Conservation (phyloP, 2,329 filamentous ascomycete genomes). For the Colletotrichum euphorbiae region DNA sequence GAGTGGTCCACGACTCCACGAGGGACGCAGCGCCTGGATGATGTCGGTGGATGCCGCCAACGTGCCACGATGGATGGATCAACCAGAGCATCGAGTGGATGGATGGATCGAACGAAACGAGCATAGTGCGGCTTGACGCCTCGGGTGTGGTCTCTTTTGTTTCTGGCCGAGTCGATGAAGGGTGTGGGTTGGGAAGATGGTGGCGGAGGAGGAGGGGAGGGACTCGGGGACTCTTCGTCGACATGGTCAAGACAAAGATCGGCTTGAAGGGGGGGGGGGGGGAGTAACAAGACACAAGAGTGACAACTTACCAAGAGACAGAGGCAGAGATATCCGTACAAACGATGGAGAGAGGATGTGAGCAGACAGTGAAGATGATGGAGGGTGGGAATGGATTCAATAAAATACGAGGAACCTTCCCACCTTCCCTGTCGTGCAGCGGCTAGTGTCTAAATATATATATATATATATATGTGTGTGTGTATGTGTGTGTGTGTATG, state of each 20-base stretch:
- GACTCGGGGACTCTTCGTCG: background rate
- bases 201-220: background rate
- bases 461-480: no score
- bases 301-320: background rate
- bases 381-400: conserved; percentile 33
- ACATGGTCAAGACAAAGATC: background rate
- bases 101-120: conserved; percentile 7
- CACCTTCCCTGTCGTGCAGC: conserved; percentile 34
- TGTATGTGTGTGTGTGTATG: no score
- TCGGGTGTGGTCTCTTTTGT: background rate
- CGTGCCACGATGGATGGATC: conserved; percentile 21
- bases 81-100: conserved; percentile 9
- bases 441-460: no score
- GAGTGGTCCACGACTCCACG: conserved; percentile 5
- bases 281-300: background rate
- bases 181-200: background rate
- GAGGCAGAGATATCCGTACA: background rate
- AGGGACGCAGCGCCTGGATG: conserved; percentile 2
- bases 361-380: background rate
- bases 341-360: background rate
- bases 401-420: conserved; percentile 34
- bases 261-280: background rate
- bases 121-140: background rate
- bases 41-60: conserved; percentile 27
- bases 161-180: background rate